phyloP scores from a whole-genome alignment of 108 stramenopile species.

The Licmophora abbreviata region DNA sequence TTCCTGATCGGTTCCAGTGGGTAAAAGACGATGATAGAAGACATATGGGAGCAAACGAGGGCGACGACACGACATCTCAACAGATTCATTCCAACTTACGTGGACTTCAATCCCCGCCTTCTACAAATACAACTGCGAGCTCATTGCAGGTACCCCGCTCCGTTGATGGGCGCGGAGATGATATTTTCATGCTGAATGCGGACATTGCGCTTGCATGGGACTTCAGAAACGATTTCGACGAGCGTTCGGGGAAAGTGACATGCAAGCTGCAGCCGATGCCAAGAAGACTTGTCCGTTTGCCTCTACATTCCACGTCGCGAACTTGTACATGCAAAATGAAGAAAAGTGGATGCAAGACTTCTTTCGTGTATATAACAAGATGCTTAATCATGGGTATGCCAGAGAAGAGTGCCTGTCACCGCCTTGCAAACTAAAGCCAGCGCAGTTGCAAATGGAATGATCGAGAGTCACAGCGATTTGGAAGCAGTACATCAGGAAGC shows the following conservation, averaged over 20 bases:
- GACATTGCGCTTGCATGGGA: constrained; percentile 33
- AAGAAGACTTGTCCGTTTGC: constrained; percentile 15
- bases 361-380: constrained; percentile 13
- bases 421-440: too few relatives aligned
- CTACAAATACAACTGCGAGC: too few relatives aligned
- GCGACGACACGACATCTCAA: too few relatives aligned
- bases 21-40: background rate
- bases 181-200: constrained; percentile 20
- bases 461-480: too few relatives aligned
- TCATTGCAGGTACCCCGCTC: too few relatives aligned
- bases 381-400: constrained; percentile 23
- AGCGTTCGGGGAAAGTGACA: constrained; percentile 10
- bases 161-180: background rate
- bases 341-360: constrained; percentile 16
- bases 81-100: too few relatives aligned
- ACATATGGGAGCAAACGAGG: background rate
- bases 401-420: too few relatives aligned
- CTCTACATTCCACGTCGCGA: background rate
- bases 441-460: too few relatives aligned
- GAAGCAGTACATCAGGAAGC: too few relatives aligned
- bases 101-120: too few relatives aligned
- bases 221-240: constrained; percentile 5
- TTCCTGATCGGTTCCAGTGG: constrained; percentile 36
- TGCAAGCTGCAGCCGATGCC: constrained; percentile 11
- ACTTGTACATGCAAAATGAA: constrained; percentile 7